phyloP scores from a whole-genome alignment of 371 early-diverging fungal species.

The Mortierella sp. region DNA sequence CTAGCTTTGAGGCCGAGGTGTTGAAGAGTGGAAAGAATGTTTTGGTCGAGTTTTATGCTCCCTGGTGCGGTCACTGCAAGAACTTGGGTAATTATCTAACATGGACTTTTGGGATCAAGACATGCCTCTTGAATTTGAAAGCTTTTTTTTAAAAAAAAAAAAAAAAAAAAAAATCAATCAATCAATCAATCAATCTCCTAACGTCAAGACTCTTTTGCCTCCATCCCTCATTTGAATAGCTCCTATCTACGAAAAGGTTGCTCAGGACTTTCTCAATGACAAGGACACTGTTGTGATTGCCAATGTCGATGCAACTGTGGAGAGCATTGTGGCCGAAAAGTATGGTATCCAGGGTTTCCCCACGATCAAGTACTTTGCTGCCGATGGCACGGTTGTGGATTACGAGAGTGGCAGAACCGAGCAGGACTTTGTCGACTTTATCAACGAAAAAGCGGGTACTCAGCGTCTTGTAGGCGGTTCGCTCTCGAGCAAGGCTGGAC shows the following conservation, averaged over 20 bases:
- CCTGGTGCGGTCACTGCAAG: conserved; percentile 93
- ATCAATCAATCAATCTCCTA: no score
- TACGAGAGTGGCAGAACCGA: conserved; percentile 85
- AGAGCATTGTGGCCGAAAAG: conserved; percentile 62
- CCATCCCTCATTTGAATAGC: no score
- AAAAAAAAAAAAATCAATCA: no score
- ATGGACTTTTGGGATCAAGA: conserved; percentile 70
- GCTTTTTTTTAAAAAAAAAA: not conserved
- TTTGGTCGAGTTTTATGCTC: conserved; percentile 87
- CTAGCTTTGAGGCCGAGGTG: conserved; percentile 51
- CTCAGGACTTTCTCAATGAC: conserved; percentile 60
- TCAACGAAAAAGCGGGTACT: conserved; percentile 91
- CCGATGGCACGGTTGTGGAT: conserved; percentile 70
- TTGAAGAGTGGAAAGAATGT: conserved; percentile 51
- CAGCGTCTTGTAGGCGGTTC: conserved; percentile 81
- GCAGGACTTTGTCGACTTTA: conserved; percentile 84
- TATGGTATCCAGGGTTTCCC: conserved; percentile 85
- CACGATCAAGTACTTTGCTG: conserved; percentile 89
- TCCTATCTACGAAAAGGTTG: conserved; percentile 74
- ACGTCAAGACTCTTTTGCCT: no score
- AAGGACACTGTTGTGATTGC: conserved; percentile 76
- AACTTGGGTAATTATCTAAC: conserved; percentile 60
- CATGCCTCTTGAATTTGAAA: not conserved
- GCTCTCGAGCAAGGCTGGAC: conserved; percentile 69
- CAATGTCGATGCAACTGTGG: conserved; percentile 87